Conservation (phyloP, 164 flowering plant genomes). For the Protea cynaroides region DNA sequence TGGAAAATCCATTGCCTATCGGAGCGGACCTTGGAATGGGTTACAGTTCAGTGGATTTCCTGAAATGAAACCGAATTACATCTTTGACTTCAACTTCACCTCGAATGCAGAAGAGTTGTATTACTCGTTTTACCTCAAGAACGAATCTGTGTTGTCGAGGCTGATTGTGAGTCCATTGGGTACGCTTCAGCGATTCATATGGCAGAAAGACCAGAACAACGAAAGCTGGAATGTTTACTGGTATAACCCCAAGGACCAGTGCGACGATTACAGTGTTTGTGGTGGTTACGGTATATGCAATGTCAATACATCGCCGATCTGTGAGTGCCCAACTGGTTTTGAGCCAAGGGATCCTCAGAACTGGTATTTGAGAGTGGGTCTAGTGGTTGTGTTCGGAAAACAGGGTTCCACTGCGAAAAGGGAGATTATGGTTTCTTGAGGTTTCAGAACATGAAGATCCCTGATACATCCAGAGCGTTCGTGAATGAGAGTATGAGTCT, state of each 20-base stretch:
- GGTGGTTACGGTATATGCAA: conserved; percentile 31
- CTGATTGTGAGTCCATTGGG: conserved; percentile 20
- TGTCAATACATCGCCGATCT: conserved; percentile 8
- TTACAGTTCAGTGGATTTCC: conserved; percentile 24
- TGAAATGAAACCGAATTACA: conserved; percentile 3
- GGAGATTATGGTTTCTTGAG: conserved; percentile 24
- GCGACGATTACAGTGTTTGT: conserved; percentile 27
- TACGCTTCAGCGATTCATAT: conserved; percentile 19
- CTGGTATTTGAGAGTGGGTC: conserved; percentile 24
- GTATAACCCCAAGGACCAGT: conserved; percentile 26
- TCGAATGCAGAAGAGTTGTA: conserved; percentile 24
- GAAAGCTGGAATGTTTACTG: conserved; percentile 10
- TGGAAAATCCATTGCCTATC: conserved; percentile 3
- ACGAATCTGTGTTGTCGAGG: conserved; percentile 15
- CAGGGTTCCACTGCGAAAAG: conserved; percentile 18
- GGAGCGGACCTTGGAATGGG: conserved; percentile 56
- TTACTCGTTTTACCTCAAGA: conserved; percentile 3
- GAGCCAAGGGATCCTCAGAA: conserved; percentile 20
- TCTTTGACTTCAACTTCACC: conserved; percentile 9
- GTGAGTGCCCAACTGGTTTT: conserved; percentile 41
- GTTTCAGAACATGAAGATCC: conserved; percentile 13
- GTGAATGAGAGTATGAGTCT: conserved; percentile 11
- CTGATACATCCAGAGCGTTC: conserved; percentile 9
- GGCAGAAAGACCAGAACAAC: not conserved
- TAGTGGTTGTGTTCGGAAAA: conserved; percentile 37